Evolutionary conservation across 2,329 filamentous ascomycete species (phyloP), one percentile per base, ranked within the genome.

Genomic region (Colletotrichum incanum): DNA sequence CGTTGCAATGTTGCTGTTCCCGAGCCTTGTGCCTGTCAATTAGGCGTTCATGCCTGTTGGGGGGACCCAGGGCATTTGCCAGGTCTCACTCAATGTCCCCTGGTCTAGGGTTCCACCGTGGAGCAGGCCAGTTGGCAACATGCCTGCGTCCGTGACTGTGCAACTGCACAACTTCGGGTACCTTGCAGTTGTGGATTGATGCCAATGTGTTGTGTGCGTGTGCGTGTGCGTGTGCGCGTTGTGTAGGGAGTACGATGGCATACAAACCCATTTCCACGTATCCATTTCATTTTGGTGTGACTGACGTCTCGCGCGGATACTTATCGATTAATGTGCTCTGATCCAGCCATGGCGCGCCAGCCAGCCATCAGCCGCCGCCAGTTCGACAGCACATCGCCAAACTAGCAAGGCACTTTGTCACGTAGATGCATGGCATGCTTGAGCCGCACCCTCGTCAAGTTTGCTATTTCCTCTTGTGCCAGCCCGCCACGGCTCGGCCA

Each of bases 131-230:
- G 50, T 54, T 18, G 50, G 50, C 28, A 54, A 37, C 12, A 56
- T 56, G 54, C 34, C 54, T 56, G 34, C 20, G 34, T 31, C 12
- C 50, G 31, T 50, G 55, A 47, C 62, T 64, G 50, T 56, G 52
- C 39, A 62, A 61, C 63, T 69, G 45, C 52, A 60, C 65, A 65
- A 60, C 26, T 47, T 34, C 70, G 59, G 65, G 70, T 72, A 72
- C 70, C 70, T 72, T 63, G 58, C 69, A 71, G 64, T 50, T 50
- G 23, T 45, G 43, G 41, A 9, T 20, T 47, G 41, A 12, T n/a
- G 39, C 41, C 41, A 23, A 18, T 37, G 41, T 34, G 58, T 8
- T 11, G 31, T 55, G 31, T 56, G 52, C 28, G n/a, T 20, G 11
- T 7, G 52, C 26, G 6, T 23, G 31, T 37, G 23, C 1, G 9